Evolutionary conservation across 108 stramenopile genomes (phyloP).

Genomic region (Skeletonema menzelii): DNA sequence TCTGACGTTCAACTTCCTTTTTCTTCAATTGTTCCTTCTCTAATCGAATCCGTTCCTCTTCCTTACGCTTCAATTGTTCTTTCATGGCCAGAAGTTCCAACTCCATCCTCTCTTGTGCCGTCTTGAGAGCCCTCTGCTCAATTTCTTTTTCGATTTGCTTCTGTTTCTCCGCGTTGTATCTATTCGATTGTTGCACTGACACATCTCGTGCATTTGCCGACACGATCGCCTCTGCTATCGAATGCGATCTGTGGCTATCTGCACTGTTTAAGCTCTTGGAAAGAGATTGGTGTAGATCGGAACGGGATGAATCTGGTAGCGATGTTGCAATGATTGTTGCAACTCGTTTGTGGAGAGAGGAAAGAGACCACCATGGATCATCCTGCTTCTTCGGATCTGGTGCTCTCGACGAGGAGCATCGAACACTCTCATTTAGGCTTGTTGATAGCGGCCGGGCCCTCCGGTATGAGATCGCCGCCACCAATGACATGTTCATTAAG

Average conservation of each 20-base stretch:
- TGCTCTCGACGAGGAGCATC: neutral
- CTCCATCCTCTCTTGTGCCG: slow-evolving; percentile 20
- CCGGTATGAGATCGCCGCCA: neutral
- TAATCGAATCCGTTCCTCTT: slow-evolving; percentile 6
- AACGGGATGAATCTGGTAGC: slow-evolving; percentile 15
- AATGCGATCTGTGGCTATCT: slow-evolving; percentile 21
- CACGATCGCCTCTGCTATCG: slow-evolving; percentile 24
- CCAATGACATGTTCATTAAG: neutral
- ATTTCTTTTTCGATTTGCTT: slow-evolving; percentile 12
- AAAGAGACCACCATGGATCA: slow-evolving; percentile 30
- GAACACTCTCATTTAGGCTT: neutral
- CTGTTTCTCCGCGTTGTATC: slow-evolving; percentile 5
- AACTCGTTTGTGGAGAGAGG: slow-evolving; percentile 24
- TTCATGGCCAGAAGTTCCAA: slow-evolving; percentile 19
- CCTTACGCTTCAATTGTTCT: slow-evolving; percentile 26
- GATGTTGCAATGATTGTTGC: slow-evolving; percentile 20
- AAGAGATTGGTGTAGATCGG: slow-evolving; percentile 17
- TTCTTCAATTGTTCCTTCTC: slow-evolving; percentile 8
- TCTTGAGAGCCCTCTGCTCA: slow-evolving; percentile 15
- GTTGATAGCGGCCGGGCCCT: neutral
- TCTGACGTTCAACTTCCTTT: slow-evolving; percentile 17
- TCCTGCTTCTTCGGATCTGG: neutral
- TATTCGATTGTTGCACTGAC: neutral
- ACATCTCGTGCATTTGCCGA: slow-evolving; percentile 24
- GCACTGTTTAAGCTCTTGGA: slow-evolving; percentile 4